Percentiles rank a stretch among this genome's conserved stretches.
Conservation (phyloP, 208 protist genomes). For the Wallacemonas sp. region DNA sequence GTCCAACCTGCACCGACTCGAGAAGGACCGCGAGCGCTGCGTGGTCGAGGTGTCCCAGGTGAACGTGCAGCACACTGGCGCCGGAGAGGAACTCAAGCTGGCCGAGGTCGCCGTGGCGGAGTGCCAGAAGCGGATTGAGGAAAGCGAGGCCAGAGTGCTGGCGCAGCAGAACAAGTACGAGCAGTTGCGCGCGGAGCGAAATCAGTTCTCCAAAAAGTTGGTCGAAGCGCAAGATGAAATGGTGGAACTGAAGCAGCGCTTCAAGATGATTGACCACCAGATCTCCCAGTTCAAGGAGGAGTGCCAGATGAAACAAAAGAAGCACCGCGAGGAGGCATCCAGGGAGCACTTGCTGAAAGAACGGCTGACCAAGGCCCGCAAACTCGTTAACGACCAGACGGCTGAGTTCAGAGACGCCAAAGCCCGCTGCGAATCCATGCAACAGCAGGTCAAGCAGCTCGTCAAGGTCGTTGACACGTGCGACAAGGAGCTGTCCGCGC, state of each 20-base stretch:
- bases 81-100: constrained; percentile 94
- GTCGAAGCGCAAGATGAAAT: constrained; percentile 98
- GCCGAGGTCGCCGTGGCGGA: constrained; percentile 88
- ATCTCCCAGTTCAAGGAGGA: constrained; percentile 95
- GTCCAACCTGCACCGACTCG: constrained; percentile 71
- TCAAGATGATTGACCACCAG: constrained; percentile 98
- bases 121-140: constrained; percentile 95
- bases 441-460: constrained; percentile 93
- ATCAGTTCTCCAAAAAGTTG: constrained; percentile 97
- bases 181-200: constrained; percentile 95
- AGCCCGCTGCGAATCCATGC: constrained; percentile 52
- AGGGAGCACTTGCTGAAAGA: constrained; percentile 59
- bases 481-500: constrained; percentile 86
- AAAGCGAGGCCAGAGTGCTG: constrained; percentile 82
- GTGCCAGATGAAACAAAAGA: constrained; percentile 89
- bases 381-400: constrained; percentile 70
- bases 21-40: constrained; percentile 93
- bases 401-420: constrained; percentile 53
- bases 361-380: constrained; percentile 72
- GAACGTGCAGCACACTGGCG: constrained; percentile 73
- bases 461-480: constrained; percentile 94
- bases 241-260: constrained; percentile 95
- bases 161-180: constrained; percentile 91
- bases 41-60: constrained; percentile 86
- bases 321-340: constrained; percentile 60